Percentiles rank a stretch among this genome's conserved stretches.
These are phyloP conservation scores for Ustilago xerochloae DNA, from an alignment of 1,284 basidiomycete species.

Conservation along the genomic window DNA sequence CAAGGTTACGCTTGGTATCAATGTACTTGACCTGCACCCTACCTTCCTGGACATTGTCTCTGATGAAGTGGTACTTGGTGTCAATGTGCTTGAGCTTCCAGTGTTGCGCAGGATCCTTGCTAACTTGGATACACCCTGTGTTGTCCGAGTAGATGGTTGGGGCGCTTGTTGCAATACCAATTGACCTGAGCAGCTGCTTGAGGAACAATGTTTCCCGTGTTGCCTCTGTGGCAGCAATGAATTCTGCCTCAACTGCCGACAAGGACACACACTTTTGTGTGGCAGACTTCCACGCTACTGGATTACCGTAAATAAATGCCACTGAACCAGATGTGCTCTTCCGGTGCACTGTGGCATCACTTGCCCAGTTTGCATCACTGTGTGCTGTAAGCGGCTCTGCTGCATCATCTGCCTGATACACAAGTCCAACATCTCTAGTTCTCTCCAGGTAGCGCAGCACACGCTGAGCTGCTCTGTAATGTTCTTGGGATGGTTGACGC, in stretches of 20 bases:
- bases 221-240: constrained; percentile 12
- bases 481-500: constrained; percentile 2
- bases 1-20: constrained; percentile 3
- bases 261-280: not conserved
- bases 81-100: constrained; percentile 19
- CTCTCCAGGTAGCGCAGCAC: not conserved
- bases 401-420: not conserved
- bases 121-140: constrained; percentile 6
- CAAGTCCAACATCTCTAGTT: not conserved
- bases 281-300: constrained; percentile 12
- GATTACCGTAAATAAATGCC: constrained; percentile 7
- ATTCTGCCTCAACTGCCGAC: constrained; percentile 12
- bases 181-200: not conserved
- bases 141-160: not conserved
- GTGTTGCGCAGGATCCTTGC: constrained; percentile 10
- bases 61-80: constrained; percentile 15
- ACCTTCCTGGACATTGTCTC: constrained; percentile 4
- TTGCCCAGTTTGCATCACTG: constrained; percentile 8
- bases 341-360: not conserved
- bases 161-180: not conserved
- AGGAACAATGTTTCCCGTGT: constrained; percentile 9
- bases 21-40: constrained; percentile 9
- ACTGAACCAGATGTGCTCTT: constrained; percentile 7
- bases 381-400: not conserved
- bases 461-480: constrained; percentile 1